phyloP scores from a whole-genome alignment of 257 asterid species.

The Jacaranda copaia region DNA sequence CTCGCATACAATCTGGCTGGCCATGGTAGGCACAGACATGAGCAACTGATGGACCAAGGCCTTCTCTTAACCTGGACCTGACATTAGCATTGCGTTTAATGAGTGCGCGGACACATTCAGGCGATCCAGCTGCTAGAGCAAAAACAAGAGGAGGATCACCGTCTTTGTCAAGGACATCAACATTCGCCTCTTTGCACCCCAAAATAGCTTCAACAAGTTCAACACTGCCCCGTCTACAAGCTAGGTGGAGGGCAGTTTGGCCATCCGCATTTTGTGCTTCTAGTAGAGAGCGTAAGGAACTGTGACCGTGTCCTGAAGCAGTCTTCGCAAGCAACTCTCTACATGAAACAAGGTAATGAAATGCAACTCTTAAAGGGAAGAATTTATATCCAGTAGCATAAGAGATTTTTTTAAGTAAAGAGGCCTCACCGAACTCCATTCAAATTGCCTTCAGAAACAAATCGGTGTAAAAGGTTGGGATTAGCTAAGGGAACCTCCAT shows the following conservation, averaged over 20 bases:
- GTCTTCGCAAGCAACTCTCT: constrained; percentile 79
- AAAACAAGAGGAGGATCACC: constrained; percentile 99
- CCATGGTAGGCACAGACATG: constrained; percentile 99
- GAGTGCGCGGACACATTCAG: constrained; percentile 94
- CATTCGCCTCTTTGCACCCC: constrained; percentile 80
- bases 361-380: constrained; percentile 33
- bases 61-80: constrained; percentile 90
- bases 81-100: constrained; percentile 85
- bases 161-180: constrained; percentile 91
- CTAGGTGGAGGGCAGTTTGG: constrained; percentile 97
- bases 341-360: constrained; percentile 37
- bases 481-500: constrained; percentile 56
- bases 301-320: constrained; percentile 52
- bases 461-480: constrained; percentile 73
- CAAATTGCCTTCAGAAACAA: constrained; percentile 87
- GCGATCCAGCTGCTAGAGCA: constrained; percentile 99
- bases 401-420: constrained; percentile 24
- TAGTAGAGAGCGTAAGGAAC: constrained; percentile 58
- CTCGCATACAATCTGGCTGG: constrained; percentile 99
- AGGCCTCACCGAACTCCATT: constrained; percentile 78
- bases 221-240: constrained; percentile 94
- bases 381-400: constrained; percentile 20
- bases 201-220: constrained; percentile 90
- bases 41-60: constrained; percentile 98
- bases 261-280: constrained; percentile 96